These are phyloP conservation scores for Diaporthe vexans DNA, from an alignment of 2,329 filamentous ascomycete genomes.

Conservation along the genomic window DNA sequence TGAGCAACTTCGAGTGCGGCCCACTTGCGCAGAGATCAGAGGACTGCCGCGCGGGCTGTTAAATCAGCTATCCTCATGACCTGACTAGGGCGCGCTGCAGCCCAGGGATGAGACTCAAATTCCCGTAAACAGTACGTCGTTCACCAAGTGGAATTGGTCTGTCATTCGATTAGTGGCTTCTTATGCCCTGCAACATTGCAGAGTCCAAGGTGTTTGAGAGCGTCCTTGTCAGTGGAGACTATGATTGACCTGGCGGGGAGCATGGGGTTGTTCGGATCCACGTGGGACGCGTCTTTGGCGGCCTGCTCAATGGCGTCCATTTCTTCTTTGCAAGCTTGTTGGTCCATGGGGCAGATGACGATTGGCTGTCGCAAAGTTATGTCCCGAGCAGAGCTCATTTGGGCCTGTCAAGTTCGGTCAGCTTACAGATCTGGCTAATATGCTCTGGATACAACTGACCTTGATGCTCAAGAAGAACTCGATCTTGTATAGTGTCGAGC, in stretches of 20 bases:
- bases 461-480: constrained; percentile 97
- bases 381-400: constrained; percentile 88
- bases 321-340: constrained; percentile 96
- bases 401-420: constrained; percentile 71
- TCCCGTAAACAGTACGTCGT: constrained; percentile 7
- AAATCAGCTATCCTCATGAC: not conserved
- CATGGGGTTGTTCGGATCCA: constrained; percentile 93
- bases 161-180: constrained; percentile 75
- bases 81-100: not conserved
- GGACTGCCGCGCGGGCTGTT: not conserved
- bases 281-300: constrained; percentile 89
- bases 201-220: constrained; percentile 72
- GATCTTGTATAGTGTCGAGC: constrained; percentile 95
- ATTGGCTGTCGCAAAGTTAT: constrained; percentile 92
- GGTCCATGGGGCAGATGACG: constrained; percentile 94
- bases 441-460: constrained; percentile 63
- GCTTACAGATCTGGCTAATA: not conserved
- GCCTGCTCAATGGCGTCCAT: constrained; percentile 99
- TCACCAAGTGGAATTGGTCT: constrained; percentile 2
- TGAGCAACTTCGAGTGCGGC: too few relatives aligned
- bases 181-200: constrained; percentile 75
- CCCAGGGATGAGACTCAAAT: not conserved
- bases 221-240: constrained; percentile 79
- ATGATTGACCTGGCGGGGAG: constrained; percentile 89
- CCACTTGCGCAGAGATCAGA: not conserved